Conservation (phyloP, 805 yeast genomes). For the Hanseniaspora vineae region DNA sequence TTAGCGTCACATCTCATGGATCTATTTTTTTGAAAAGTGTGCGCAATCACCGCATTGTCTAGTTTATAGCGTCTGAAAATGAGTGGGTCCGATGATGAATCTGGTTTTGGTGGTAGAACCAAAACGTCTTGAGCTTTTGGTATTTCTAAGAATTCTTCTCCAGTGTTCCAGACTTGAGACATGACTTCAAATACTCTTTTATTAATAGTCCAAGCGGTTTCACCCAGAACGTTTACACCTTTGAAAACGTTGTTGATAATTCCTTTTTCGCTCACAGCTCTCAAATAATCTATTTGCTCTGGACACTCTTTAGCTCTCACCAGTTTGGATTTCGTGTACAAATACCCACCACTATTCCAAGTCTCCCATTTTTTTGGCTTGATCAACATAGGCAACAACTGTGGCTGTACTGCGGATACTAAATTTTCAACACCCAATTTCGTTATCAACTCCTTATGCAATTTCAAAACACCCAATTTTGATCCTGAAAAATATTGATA, state of each 20-base stretch:
- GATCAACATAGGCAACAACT: conserved; percentile 81
- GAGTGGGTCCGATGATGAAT: conserved; percentile 56
- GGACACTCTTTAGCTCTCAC: conserved; percentile 75
- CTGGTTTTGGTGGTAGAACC: conserved; percentile 44
- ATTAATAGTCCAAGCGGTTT: conserved; percentile 89
- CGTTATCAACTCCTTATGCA: conserved; percentile 56
- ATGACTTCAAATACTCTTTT: conserved; percentile 53
- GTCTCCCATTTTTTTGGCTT: conserved; percentile 83
- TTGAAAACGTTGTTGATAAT: conserved; percentile 54
- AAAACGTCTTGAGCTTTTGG: conserved; percentile 40
- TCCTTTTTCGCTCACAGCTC: conserved; percentile 65
- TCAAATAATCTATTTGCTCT: conserved; percentile 80
- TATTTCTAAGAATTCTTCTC: conserved; percentile 59
- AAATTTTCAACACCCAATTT: conserved; percentile 55
- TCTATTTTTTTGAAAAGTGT: conserved; percentile 52
- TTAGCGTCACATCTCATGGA: conserved; percentile 90
- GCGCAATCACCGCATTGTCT: conserved; percentile 8
- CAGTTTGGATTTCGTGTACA: conserved; percentile 46
- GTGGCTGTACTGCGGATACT: conserved; percentile 65
- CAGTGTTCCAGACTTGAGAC: conserved; percentile 77
- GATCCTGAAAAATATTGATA: conserved; percentile 72
- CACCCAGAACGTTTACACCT: conserved; percentile 78
- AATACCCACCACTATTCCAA: conserved; percentile 77
- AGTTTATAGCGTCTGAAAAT: conserved; percentile 58
- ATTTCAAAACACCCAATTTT: conserved; percentile 66